Conservation (phyloP, 2,329 filamentous ascomycete genomes). For the Venturia effusa region DNA sequence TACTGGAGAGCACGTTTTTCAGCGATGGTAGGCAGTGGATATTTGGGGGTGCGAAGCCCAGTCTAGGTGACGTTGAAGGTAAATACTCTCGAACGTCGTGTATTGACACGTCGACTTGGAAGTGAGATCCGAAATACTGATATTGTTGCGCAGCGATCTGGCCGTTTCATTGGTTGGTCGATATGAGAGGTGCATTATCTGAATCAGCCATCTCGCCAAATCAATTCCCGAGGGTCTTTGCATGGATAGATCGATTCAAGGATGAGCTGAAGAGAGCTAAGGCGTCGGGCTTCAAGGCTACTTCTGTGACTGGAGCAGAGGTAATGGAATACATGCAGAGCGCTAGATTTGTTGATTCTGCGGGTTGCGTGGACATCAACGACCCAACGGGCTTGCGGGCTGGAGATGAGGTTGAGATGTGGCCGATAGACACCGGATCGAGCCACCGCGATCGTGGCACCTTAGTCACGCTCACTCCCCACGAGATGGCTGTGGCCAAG, state of each 20-base stretch:
- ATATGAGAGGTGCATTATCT: conserved; percentile 45
- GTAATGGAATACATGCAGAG: conserved; percentile 38
- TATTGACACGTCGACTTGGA: conserved; percentile 6
- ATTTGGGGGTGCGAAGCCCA: conserved; percentile 40
- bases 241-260: conserved; percentile 55
- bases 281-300: conserved; percentile 27
- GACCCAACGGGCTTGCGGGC: conserved; percentile 44
- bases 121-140: background rate
- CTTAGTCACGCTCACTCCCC: conserved; percentile 40
- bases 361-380: conserved; percentile 32
- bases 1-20: conserved; percentile 53
- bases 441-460: conserved; percentile 47
- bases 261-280: conserved; percentile 34
- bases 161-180: conserved; percentile 55
- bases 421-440: conserved; percentile 52
- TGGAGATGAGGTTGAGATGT: conserved; percentile 46
- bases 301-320: conserved; percentile 41
- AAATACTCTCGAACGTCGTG: conserved; percentile 10
- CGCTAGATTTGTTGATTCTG: conserved; percentile 36
- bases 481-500: conserved; percentile 50
- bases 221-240: conserved; percentile 49
- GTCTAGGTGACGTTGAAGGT: conserved; percentile 57
- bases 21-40: conserved; percentile 59
- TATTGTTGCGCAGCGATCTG: conserved; percentile 42
- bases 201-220: conserved; percentile 38